Evolutionary conservation across 2,329 filamentous ascomycete genomes (phyloP).

Genomic region (Epichloe sp.): DNA sequence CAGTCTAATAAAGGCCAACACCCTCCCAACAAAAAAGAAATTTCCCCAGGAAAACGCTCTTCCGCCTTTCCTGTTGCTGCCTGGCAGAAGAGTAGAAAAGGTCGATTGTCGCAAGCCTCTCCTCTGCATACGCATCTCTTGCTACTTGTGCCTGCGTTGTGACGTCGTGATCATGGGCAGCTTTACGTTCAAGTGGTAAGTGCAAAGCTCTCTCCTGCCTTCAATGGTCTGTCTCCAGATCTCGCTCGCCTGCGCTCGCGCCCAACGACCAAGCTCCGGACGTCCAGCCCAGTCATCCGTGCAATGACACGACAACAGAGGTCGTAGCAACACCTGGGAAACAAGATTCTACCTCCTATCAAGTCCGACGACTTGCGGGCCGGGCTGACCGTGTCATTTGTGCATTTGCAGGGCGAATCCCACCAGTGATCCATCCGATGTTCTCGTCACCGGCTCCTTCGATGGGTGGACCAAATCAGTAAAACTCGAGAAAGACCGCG

Average conservation of each 20-base stretch:
- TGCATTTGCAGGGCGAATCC: conserved; percentile 56
- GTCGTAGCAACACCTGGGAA: neutral
- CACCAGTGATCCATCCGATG: conserved; percentile 59
- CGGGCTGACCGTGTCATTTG: conserved; percentile 4
- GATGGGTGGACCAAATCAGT: conserved; percentile 86
- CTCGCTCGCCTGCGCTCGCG: neutral
- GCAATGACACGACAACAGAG: neutral
- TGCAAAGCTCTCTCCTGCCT: conserved; percentile 5
- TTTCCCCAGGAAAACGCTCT: neutral
- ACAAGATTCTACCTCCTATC: neutral
- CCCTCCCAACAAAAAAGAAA: neutral
- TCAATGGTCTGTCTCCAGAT: neutral
- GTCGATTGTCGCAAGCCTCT: neutral
- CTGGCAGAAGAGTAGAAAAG: neutral
- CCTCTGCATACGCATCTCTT: neutral
- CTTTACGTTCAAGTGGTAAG: conserved; percentile 60
- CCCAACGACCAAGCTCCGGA: neutral
- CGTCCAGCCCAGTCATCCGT: neutral
- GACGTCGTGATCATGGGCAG: conserved; percentile 42
- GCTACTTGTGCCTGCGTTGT: conserved; percentile 8
- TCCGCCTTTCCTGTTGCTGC: neutral
- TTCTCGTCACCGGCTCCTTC: conserved; percentile 80
- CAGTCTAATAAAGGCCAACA: conserved; percentile 2
- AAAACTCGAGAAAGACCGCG: conserved; percentile 63
- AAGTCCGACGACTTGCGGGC: neutral